Evolutionary conservation across 257 asterid species (phyloP).

Genomic region (Datura wrightii): DNA sequence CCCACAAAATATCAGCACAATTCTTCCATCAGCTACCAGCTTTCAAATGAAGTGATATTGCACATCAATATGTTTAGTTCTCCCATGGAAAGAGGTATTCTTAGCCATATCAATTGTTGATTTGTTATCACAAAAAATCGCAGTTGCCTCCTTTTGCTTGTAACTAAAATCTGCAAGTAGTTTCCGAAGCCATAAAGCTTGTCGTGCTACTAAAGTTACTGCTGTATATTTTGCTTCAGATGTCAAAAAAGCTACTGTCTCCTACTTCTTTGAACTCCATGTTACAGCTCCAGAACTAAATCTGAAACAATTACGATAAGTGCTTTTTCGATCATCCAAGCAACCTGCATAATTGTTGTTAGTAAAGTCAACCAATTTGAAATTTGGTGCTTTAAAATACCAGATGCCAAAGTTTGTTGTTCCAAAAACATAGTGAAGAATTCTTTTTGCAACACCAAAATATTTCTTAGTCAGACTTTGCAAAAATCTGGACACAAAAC

Average conservation of each 20-base stretch:
- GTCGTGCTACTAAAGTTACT: background rate
- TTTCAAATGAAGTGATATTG: background rate
- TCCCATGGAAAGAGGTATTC: background rate
- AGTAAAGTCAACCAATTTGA: background rate
- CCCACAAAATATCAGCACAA: background rate
- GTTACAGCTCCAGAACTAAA: background rate
- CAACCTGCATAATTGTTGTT: background rate
- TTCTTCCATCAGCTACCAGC: background rate
- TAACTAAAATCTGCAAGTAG: background rate
- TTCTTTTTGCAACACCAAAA: background rate
- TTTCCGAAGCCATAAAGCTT: background rate
- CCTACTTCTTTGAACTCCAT: background rate
- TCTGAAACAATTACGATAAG: background rate
- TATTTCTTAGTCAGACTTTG: background rate
- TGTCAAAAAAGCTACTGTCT: background rate
- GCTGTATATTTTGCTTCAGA: background rate
- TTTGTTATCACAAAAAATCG: slow-evolving; percentile 2
- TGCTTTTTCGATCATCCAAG: background rate
- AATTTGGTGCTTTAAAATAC: background rate
- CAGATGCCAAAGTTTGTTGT: background rate
- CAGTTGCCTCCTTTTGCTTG: background rate
- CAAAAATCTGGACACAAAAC: background rate
- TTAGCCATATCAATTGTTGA: background rate
- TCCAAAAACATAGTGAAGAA: no score
- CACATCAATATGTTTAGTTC: background rate